phyloP scores from a whole-genome alignment of 2,329 filamentous ascomycete genomes.

The Leptographium wingfieldii region DNA sequence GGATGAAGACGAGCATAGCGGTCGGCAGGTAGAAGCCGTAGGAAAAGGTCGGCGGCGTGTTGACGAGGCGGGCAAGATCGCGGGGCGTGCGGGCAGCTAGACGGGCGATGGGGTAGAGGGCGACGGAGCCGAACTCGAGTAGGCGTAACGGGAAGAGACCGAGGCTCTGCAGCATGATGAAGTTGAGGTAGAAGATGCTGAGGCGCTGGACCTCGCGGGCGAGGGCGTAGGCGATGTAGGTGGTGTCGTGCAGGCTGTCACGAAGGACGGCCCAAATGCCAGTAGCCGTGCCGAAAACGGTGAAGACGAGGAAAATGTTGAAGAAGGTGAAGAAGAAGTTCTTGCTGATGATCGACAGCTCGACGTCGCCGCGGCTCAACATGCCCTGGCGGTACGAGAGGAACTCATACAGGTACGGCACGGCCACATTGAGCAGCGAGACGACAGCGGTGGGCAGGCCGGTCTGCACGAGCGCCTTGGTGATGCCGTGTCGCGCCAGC shows the following conservation, averaged over 20 bases:
- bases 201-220: constrained; percentile 64
- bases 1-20: constrained; percentile 82
- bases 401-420: constrained; percentile 91
- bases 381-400: constrained; percentile 85
- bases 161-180: constrained; percentile 87
- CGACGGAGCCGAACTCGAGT: constrained; percentile 76
- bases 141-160: constrained; percentile 87
- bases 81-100: constrained; percentile 76
- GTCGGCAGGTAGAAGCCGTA: constrained; percentile 95
- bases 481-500: constrained; percentile 55
- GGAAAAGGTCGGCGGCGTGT: constrained; percentile 75
- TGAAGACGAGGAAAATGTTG: constrained; percentile 95
- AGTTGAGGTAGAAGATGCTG: constrained; percentile 79
- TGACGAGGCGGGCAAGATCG: constrained; percentile 70
- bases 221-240: constrained; percentile 61
- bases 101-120: constrained; percentile 68
- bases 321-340: constrained; percentile 99
- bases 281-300: constrained; percentile 70
- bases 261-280: constrained; percentile 58
- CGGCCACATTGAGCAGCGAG: constrained; percentile 75
- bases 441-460: constrained; percentile 76
- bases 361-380: constrained; percentile 88
- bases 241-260: constrained; percentile 66
- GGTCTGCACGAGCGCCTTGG: constrained; percentile 69
- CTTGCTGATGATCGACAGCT: constrained; percentile 90